phyloP scores from a whole-genome alignment of 2,329 filamentous ascomycete genomes.

The Dactylellina cionopaga region DNA sequence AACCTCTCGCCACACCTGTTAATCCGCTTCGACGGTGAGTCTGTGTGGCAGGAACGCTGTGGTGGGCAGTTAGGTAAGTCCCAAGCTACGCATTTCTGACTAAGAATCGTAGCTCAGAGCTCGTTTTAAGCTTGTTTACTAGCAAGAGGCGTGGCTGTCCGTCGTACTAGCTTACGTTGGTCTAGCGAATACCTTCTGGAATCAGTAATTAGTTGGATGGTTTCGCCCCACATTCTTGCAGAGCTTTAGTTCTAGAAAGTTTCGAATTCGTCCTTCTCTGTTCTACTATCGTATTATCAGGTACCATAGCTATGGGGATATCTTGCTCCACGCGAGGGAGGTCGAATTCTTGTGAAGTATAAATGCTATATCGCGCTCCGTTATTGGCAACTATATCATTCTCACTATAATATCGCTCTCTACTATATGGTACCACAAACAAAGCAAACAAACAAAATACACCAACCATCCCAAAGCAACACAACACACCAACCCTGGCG shows the following conservation, averaged over 20 bases:
- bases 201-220: background rate
- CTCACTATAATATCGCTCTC: too few species aligned
- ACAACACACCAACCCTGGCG: background rate
- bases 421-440: too few species aligned
- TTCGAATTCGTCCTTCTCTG: background rate
- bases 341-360: background rate
- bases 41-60: background rate
- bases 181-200: background rate
- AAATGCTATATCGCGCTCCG: too few species aligned
- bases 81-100: background rate
- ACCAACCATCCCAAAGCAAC: background rate
- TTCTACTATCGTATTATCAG: background rate
- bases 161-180: background rate
- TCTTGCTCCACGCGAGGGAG: background rate
- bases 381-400: too few species aligned
- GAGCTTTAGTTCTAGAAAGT: background rate
- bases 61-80: background rate
- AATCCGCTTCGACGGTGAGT: background rate
- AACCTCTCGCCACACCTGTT: background rate
- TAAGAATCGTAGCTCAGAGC: too few species aligned
- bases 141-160: too few species aligned
- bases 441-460: too few species aligned
- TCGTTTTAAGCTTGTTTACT: too few species aligned
- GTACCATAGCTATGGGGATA: background rate
- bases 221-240: background rate